Conservation (phyloP, 2,329 filamentous ascomycete species). For the Paraphoma sp. region DNA sequence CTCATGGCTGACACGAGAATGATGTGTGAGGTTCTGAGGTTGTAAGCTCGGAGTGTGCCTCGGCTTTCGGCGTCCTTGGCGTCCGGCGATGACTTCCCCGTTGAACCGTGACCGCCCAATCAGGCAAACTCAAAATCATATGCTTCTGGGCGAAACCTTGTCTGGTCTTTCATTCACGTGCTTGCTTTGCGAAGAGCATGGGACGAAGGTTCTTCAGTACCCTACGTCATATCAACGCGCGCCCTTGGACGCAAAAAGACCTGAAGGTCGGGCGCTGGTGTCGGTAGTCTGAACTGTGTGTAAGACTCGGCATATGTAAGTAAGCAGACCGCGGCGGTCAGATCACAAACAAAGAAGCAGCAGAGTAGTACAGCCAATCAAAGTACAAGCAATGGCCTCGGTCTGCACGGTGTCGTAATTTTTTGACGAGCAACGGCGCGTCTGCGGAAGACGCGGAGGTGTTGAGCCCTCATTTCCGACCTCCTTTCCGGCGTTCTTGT, state of each 20-base stretch:
- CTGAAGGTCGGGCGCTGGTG: not conserved
- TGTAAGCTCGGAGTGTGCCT: not conserved
- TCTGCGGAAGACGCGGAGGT: conserved; percentile 37
- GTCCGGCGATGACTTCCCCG: not conserved
- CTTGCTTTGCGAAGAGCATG: not conserved
- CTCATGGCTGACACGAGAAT: not conserved
- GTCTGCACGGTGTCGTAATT: conserved; percentile 26
- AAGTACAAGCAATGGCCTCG: conserved; percentile 20
- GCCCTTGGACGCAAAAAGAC: not conserved
- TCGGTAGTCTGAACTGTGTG: not conserved
- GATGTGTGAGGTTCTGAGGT: not conserved
- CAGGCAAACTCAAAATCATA: not conserved
- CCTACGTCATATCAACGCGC: not conserved
- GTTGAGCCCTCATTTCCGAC: conserved; percentile 42
- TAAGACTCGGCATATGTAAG: conserved; percentile 12
- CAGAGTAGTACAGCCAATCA: conserved; percentile 23
- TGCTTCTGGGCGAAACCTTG: not conserved
- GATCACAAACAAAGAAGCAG: conserved; percentile 2
- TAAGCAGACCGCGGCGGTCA: conserved; percentile 9
- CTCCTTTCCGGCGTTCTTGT: conserved; percentile 11
- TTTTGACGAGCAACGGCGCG: conserved; percentile 23
- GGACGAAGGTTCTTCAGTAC: too few relatives aligned
- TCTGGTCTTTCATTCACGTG: not conserved
- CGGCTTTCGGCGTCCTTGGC: conserved; percentile 11
- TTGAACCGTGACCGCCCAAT: not conserved